Conservation (phyloP, 495 filamentous ascomycete genomes). For the Trypethelium eluteriae region DNA sequence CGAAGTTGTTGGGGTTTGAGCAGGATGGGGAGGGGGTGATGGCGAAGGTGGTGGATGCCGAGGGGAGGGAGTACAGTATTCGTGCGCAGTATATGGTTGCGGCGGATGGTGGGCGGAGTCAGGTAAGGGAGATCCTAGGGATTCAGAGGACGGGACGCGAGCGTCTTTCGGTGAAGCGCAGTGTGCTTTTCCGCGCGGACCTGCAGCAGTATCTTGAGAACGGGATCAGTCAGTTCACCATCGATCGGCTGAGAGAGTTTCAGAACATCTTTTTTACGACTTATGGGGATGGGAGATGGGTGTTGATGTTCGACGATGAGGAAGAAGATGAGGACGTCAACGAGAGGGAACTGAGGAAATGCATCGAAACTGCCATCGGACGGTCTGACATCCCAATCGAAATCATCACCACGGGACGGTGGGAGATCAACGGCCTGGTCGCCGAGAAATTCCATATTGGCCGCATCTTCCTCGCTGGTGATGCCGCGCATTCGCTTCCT, state of each 20-base stretch:
- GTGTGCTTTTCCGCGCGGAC: constrained; percentile 1
- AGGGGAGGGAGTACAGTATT: constrained; percentile 11
- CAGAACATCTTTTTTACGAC: constrained; percentile 1
- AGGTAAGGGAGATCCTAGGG: constrained; percentile 2
- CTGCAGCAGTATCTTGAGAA: constrained; percentile 3
- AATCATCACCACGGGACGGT: constrained; percentile 1
- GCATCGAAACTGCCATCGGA: constrained; percentile 11
- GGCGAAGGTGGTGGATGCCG: not conserved
- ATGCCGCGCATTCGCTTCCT: constrained; percentile 15
- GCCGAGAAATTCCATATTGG: constrained; percentile 7
- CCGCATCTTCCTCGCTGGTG: constrained; percentile 14
- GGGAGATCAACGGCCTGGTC: constrained; percentile 11
- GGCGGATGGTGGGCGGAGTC: constrained; percentile 10
- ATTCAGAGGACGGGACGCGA: not conserved
- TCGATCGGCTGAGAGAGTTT: not conserved
- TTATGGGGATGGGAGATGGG: constrained; percentile 1
- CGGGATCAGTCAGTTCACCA: not conserved
- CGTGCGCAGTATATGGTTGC: constrained; percentile 16
- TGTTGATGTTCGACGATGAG: not conserved
- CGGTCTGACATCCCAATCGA: constrained; percentile 12
- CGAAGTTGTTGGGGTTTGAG: constrained; percentile 13
- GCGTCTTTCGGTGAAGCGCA: not conserved
- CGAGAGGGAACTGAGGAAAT: not conserved
- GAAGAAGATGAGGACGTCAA: not conserved
- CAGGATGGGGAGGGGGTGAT: constrained; percentile 11